Base-by-base conservation (phyloP, 805 yeast species). In the Sugiyamaella mastotermitis region DNA sequence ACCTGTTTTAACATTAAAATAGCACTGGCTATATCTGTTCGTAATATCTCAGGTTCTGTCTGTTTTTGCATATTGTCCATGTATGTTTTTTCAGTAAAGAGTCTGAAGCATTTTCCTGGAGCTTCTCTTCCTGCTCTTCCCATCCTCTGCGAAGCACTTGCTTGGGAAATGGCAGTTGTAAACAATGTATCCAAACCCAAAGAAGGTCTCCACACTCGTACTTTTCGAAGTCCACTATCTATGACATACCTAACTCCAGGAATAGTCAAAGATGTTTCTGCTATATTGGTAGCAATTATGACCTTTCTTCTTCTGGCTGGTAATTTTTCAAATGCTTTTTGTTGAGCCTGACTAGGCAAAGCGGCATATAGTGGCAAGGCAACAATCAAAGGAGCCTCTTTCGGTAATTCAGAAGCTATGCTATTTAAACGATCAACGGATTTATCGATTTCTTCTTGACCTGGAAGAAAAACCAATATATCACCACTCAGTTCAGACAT, bases 81-180 rank as follows among this genome's bases (percentile, higher is more conserved):
- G 51, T 74, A 90, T 41, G 83, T 80, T 1, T 64, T 56, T 50
- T 90, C 97, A 34, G 83, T 78, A 58, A 81, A 92, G 25, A 92
- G 62, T 42, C 97, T 65, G 61, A 70, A 92, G 31, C 92, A 84
- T 58, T 90, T 90, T 30, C 99, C 99, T 21, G 82, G 76, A 13
- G 78, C 72, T 62, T 92, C 97, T 76, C 99, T 85, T 45, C 99
- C 99, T n/a, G 99, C 97, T 70, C 99, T 83, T 58, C 99, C 99
- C 32, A 88, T 78, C 61, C 99, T 69, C 65, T 92, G 99, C 24
- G 83, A 75, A 0, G 97, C 98, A 27, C 95, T 83, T 0, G 97
- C 94, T 53, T 83, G 85, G 0, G 97, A 87, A 16, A 92, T 80
- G 1, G 98, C 92, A 0, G 92, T 86, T 0, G 96, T 88, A 36